Base-by-base conservation (phyloP, 169 alveolate genomes). In the Plasmodium fragile region DNA sequence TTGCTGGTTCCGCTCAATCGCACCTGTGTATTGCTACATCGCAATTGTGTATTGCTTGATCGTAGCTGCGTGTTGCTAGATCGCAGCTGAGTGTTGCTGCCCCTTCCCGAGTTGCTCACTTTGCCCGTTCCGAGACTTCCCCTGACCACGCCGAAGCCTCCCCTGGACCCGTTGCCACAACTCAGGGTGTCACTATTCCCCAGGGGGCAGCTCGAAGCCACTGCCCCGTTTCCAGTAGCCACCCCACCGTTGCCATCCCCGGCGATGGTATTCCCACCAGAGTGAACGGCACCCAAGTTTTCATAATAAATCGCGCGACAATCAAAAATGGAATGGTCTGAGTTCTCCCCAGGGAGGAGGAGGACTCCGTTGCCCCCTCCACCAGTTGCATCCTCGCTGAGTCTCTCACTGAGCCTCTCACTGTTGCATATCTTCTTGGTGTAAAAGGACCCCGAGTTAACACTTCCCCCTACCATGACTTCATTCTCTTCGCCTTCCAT, bases 221-320 rank as follows among this genome's bases (percentile, higher is more conserved):
- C 73, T 18, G 10, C 18, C 1, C 25, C 75, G 11, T 36, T 65
- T 1, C 36, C 36, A 25, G n/a, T 5, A 25, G 39, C 2, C 6
- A 5, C n/a, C 7, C n/a, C 30, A 65, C 36, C 91, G 28, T 36
- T 36, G 6, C 65, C 41, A 4, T 2, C 79, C 18, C 34, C 41
- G 41, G 25, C 5, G 69, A n/a, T 28, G 25, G 1, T 55, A 55
- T 16, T 30, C 18, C 36, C 53, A 30, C 79, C 39, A 16, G 39
- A 22, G 22, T 13, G 30, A 0, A 30, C 10, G 3, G 55, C 41
- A 7, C 78, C 25, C 30, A 85, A n/a, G 65, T 85, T 72, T 10
- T 85, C 93, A 49, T 53, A 85, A 39, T 85, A 85, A 0, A 75
- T 75, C 4, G 80, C 25, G 25, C 53, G 79, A 18, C 85, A 85